Evolutionary conservation across 2,329 filamentous ascomycete genomes (phyloP).

Genomic region (Zasmidium citrigriseum): DNA sequence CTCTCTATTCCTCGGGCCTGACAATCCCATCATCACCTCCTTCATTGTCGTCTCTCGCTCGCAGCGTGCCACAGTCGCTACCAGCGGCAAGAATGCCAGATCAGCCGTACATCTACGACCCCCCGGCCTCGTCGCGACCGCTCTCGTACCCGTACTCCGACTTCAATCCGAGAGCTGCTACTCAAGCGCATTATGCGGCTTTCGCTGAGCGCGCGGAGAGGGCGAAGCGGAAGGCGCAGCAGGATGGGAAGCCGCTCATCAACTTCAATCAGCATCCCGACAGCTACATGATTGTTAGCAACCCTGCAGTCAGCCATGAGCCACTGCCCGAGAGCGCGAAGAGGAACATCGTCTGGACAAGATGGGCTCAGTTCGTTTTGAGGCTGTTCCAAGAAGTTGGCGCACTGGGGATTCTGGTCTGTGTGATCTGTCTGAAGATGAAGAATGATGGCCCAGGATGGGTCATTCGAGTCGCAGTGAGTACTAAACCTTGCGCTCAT

Average conservation of each 20-base stretch:
- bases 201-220: constrained; percentile 50
- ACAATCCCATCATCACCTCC: constrained; percentile 1
- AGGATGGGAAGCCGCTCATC: constrained; percentile 74
- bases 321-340: constrained; percentile 73
- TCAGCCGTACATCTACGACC: constrained; percentile 75
- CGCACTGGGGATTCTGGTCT: constrained; percentile 69
- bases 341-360: constrained; percentile 66
- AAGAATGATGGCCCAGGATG: constrained; percentile 22
- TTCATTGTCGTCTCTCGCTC: neutral
- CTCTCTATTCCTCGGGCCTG: neutral
- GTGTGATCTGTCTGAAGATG: constrained; percentile 75
- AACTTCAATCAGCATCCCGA: constrained; percentile 88
- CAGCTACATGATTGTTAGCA: constrained; percentile 65
- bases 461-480: constrained; percentile 33
- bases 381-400: constrained; percentile 68
- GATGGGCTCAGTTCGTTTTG: constrained; percentile 69
- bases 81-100: constrained; percentile 22
- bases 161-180: constrained; percentile 88
- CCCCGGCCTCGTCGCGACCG: constrained; percentile 45
- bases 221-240: constrained; percentile 60
- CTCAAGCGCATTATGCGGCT: constrained; percentile 71
- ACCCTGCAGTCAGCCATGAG: constrained; percentile 61
- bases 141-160: constrained; percentile 54
- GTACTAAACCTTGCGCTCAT: constrained; percentile 66
- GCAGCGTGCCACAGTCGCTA: constrained; percentile 12